Conservation (phyloP, 2,329 filamentous ascomycete genomes). For the Botrytis fragariae region DNA sequence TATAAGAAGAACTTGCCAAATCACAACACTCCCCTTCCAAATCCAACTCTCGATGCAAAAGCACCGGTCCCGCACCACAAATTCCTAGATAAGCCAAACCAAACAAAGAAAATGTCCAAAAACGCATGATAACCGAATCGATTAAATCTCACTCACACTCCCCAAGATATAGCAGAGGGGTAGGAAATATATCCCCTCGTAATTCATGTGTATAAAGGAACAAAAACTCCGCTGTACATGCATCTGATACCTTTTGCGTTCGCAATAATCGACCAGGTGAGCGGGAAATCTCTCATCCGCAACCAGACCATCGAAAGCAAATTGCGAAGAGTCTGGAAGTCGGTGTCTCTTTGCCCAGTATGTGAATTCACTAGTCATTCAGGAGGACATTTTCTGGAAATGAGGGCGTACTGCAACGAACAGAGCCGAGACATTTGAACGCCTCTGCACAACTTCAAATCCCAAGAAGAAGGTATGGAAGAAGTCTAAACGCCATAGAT, state of each 20-base stretch:
- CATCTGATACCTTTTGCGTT: constrained; percentile 12
- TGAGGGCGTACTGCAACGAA: constrained; percentile 9
- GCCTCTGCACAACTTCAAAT: constrained; percentile 6
- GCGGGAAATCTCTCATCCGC: constrained; percentile 13
- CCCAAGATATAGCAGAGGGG: neutral
- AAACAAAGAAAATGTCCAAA: neutral
- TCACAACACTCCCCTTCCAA: neutral
- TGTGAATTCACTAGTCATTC: constrained; percentile 14
- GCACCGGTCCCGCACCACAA: neutral
- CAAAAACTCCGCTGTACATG: constrained; percentile 8
- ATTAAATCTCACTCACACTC: neutral
- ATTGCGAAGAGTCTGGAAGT: neutral
- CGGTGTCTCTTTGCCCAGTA: neutral
- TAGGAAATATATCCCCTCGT: neutral
- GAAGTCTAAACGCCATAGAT: neutral
- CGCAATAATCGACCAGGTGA: neutral
- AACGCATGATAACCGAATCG: neutral
- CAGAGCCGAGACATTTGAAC: constrained; percentile 14
- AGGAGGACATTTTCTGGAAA: neutral
- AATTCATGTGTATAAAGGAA: constrained; percentile 1
- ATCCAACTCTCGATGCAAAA: neutral
- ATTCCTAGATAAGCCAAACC: neutral
- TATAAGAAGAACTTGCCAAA: neutral
- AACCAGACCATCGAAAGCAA: neutral
- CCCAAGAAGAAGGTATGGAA: constrained; percentile 3